These are phyloP conservation scores for Porodaedalea pini DNA, from an alignment of 1,284 basidiomycete species.

Conservation along the genomic window DNA sequence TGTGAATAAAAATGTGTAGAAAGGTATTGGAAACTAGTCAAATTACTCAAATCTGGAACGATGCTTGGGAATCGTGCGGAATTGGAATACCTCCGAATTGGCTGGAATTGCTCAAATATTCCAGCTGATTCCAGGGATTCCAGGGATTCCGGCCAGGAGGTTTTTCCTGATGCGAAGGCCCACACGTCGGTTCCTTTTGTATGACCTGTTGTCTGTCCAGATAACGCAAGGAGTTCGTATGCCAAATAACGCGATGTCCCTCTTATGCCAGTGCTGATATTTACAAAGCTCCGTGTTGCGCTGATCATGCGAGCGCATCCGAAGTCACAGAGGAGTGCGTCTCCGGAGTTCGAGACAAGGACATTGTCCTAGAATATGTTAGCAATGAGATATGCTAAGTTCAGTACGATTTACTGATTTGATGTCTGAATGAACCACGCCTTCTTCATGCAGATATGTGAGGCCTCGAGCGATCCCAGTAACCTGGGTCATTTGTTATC, in stretches of 20 bases:
- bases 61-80: too few species aligned
- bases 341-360: neutral
- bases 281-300: neutral
- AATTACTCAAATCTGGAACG: too few species aligned
- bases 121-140: too few species aligned
- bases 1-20: too few species aligned
- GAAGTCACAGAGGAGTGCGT: constrained; percentile 10
- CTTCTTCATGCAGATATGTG: constrained; percentile 4
- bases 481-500: neutral
- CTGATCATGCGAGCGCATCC: constrained; percentile 3
- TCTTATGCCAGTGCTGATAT: neutral
- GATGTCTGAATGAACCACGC: constrained; percentile 8
- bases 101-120: too few species aligned
- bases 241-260: neutral
- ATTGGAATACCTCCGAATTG: too few species aligned
- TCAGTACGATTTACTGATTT: neutral
- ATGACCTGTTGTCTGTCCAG: neutral
- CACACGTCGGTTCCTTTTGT: neutral
- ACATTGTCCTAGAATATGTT: constrained; percentile 4
- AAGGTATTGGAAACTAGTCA: too few species aligned
- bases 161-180: too few species aligned
- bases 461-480: constrained; percentile 10
- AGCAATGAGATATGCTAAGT: neutral
- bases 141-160: too few species aligned
- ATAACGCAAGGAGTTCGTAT: neutral